Evolutionary conservation across 441 rosid genomes (phyloP).

Genomic region (Theobroma grandiflorum): DNA sequence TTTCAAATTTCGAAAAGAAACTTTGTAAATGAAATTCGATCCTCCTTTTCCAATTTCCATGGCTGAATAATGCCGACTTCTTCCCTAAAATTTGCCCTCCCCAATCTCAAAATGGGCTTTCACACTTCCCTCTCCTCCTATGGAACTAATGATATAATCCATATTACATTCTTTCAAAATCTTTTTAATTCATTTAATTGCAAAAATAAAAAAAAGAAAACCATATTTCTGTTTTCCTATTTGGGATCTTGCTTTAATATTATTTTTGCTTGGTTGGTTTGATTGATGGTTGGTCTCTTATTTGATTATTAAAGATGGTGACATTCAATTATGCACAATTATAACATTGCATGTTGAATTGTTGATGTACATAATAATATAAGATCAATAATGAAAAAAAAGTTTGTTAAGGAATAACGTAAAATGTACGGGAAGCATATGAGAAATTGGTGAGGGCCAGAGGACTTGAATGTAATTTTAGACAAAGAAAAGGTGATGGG

Average conservation of each 20-base stretch:
- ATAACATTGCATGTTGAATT: slow-evolving; percentile 3
- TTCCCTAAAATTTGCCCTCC: background rate
- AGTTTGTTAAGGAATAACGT: slow-evolving; percentile 18
- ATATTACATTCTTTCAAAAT: background rate
- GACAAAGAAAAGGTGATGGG: background rate
- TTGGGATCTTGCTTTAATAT: background rate
- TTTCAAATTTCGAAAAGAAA: no score
- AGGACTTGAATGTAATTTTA: background rate
- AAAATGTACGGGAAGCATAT: background rate
- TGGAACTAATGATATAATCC: no score
- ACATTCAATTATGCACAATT: slow-evolving; percentile 6
- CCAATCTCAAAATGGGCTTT: background rate
- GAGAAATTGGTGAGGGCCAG: background rate
- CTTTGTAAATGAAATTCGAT: background rate
- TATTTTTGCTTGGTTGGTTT: background rate
- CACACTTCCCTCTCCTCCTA: background rate
- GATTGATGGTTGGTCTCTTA: background rate
- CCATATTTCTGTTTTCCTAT: background rate
- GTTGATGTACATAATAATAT: background rate
- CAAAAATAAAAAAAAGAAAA: background rate
- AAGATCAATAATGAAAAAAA: slow-evolving; percentile 5
- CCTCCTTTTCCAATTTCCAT: background rate
- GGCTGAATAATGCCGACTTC: background rate
- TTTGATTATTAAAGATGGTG: background rate
- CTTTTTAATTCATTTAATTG: background rate